Percentiles rank a stretch among this genome's conserved stretches.
Conservation (phyloP, 2,329 filamentous ascomycete genomes). For the Talaromyces rugulosus region DNA sequence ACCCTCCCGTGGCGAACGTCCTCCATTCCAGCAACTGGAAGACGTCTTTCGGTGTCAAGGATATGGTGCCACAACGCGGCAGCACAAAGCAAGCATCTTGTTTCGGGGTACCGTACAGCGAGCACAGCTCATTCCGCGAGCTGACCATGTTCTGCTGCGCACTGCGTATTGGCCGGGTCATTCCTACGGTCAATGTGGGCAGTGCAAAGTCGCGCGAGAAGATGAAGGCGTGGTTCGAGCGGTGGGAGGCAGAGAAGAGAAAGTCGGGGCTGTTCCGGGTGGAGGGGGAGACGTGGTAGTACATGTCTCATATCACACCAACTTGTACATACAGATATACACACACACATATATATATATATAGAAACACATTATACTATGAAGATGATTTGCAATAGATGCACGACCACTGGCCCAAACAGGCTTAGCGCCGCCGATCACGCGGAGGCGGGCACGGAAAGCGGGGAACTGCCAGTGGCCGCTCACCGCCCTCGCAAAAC, state of each 20-base stretch:
- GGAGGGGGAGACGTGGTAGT: slow-evolving; percentile 30
- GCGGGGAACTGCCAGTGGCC: background rate
- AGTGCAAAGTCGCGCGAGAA: slow-evolving; percentile 59
- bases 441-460: background rate
- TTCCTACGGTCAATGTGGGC: slow-evolving; percentile 89
- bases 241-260: slow-evolving; percentile 59
- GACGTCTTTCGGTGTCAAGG: slow-evolving; percentile 64
- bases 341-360: background rate
- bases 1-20: slow-evolving; percentile 61
- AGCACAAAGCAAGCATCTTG: slow-evolving; percentile 78
- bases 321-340: background rate
- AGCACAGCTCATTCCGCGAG: slow-evolving; percentile 93
- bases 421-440: background rate
- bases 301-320: background rate
- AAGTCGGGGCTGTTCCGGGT: slow-evolving; percentile 57
- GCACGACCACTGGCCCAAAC: background rate
- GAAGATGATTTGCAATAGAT: too few species aligned
- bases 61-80: slow-evolving; percentile 77
- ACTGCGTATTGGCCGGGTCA: slow-evolving; percentile 78
- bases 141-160: slow-evolving; percentile 89
- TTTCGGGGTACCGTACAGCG: slow-evolving; percentile 91
- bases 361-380: too few species aligned
- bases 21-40: slow-evolving; percentile 70
- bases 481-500: background rate
- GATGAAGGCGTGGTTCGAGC: slow-evolving; percentile 64